Base-by-base conservation (phyloP, 768 basidiomycete species). In the Suillus hirtellus region DNA sequence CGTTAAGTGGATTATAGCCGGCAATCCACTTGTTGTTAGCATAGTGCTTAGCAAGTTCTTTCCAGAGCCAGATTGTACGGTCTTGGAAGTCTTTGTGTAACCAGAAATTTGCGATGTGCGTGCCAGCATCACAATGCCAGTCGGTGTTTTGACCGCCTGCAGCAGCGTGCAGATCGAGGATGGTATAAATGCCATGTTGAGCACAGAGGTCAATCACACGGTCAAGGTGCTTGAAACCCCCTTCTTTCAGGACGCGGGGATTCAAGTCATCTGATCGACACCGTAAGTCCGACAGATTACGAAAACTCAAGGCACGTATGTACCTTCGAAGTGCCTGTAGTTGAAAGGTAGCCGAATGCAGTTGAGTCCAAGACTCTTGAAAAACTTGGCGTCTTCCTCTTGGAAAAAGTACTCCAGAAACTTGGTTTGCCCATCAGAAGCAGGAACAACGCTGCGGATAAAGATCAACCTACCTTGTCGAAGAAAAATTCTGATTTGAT, bases 1-100 rank as follows among this genome's bases (percentile, higher is more conserved):
- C 92, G 81, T 94, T 95, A 54, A 95, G 78, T 4, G 88, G 89
- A 75, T 94, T 94, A 77, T 91, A 95, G 19, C 92, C 90, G 1
- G 91, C 92, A 63, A 94, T 86, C 92, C 92, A 93, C 65, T 84
- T 81, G 74, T 94, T 90, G 63, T 79, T 82, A 66, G 81, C 87
- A 80, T 93, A 93, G 73, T 90, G 90, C 69, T 78, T 80, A 1
- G 92, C 89, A 40, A 93, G 80, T 69, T 90, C 78, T 43, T 81
- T 81, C 92, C 93, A 94, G 46, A 95, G 83, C 86, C 88, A 88
- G 60, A 92, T 73, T 11, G 82, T 75, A 2, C 92, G 86, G 74
- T 94, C 89, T 72, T 93, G 92, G 81, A 92, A 90, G 73, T 93
- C 91, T 67, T 86, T 92, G 81, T 93, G 89, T 58, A 83, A 83